These are phyloP conservation scores for Thielaviopsis populi DNA, from an alignment of 2,329 filamentous ascomycete genomes.

Conservation along the genomic window DNA sequence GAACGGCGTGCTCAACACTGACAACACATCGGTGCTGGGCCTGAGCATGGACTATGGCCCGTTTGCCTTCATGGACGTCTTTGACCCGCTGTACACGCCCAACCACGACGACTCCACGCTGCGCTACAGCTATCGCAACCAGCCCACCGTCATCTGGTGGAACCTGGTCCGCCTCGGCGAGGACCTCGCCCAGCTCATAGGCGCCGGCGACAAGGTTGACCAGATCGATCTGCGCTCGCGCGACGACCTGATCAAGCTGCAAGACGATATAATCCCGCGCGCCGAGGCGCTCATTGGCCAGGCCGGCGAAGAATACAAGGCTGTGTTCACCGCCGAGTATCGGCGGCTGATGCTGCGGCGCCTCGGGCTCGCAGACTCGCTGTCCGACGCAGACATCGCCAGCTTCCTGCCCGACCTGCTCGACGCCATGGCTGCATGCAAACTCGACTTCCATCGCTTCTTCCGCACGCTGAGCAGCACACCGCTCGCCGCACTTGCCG, in stretches of 20 bases:
- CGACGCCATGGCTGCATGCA: conserved; percentile 64
- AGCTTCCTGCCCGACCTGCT: conserved; percentile 63
- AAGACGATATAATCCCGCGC: conserved; percentile 54
- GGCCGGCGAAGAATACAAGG: conserved; percentile 74
- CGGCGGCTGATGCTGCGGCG: conserved; percentile 67
- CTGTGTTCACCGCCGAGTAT: conserved; percentile 79
- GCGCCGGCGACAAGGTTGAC: conserved; percentile 58
- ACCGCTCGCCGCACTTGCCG: conserved; percentile 40
- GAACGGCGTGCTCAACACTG: conserved; percentile 94
- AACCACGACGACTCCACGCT: conserved; percentile 88
- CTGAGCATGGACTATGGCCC: conserved; percentile 89
- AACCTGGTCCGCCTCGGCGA: conserved; percentile 87
- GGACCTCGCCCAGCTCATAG: conserved; percentile 73
- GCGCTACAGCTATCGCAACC: conserved; percentile 83
- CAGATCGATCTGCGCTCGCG: conserved; percentile 41
- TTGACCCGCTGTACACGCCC: conserved; percentile 85
- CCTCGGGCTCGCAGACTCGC: conserved; percentile 52
- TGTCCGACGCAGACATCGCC: conserved; percentile 57
- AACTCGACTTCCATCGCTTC: conserved; percentile 88
- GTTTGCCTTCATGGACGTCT: conserved; percentile 95
- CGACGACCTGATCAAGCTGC: conserved; percentile 19
- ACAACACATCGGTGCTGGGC: conserved; percentile 86
- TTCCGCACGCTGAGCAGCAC: conserved; percentile 65
- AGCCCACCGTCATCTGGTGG: conserved; percentile 97
- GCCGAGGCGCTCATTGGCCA: conserved; percentile 74